Evolutionary conservation across 306 rosid species (phyloP), one percentile per base, ranked within the genome.

Genomic region (Styphnolobium japonicum): DNA sequence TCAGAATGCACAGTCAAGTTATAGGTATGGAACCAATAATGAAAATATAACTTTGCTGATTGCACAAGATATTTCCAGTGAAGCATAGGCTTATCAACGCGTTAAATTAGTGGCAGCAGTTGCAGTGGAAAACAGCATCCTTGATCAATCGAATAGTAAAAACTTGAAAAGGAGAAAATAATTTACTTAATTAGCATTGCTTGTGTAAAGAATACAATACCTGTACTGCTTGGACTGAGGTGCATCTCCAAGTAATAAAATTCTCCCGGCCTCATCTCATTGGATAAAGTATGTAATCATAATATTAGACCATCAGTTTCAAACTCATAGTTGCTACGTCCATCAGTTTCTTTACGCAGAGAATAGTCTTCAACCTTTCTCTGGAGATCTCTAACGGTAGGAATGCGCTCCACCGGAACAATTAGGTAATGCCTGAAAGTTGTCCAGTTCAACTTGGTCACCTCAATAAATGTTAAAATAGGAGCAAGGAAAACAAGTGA

Each of bases 371-470:
- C 91, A 25, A 81, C 42, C 51, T 40, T 86, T 70, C 86, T 86
- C 39, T 77, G 85, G 74, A 90, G 92, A 86, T 90, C 81, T 0
- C 78, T 90, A 45, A 90, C 95, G 36, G 90, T 79, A 27, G 93
- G 86, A 83, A 90, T 87, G 76, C 90, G 97, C 63, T 82, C 82
- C 74, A 81, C 83, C 4, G 97, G 92, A 80, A 92, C 76, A 62
- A 90, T 92, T 66, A 92, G 88, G 93, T 88, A 92, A 87, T 92
- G 97, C 91, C 97, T 92, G 65, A 52, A 65, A 39, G 36, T 58
- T 76, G 14, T 39, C 60, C 37, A 53, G 42, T 33, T 80, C 56
- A 64, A 75, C 66, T 29, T 10, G 27, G 66, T 61, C 73, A 80
- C 10, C 10, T 55, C 43, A 27, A 49, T 56, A 21, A 67, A 34